phyloP scores from a whole-genome alignment of 1,284 basidiomycete species.

The Boletus coffeatus region DNA sequence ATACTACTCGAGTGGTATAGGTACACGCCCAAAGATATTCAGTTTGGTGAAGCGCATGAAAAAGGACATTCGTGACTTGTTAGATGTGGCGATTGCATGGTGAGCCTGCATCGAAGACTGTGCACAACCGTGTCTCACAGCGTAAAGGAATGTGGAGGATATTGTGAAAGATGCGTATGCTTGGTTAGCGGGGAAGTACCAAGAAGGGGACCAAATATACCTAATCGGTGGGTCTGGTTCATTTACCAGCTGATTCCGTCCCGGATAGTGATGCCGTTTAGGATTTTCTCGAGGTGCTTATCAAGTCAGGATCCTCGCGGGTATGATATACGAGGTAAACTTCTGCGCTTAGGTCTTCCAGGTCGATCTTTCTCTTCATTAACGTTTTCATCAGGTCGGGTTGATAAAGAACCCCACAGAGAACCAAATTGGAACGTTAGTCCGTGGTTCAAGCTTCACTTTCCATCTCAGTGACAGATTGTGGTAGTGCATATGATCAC shows the following conservation, averaged over 20 bases:
- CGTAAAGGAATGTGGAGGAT: conserved; percentile 31
- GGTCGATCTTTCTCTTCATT: background rate
- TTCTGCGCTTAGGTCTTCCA: background rate
- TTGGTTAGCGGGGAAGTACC: conserved; percentile 37
- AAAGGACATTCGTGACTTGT: conserved; percentile 12
- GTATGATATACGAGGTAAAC: conserved; percentile 27
- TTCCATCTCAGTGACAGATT: background rate
- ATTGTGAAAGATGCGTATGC: conserved; percentile 33
- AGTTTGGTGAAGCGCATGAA: conserved; percentile 19
- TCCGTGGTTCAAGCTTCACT: background rate
- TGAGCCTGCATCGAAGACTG: background rate
- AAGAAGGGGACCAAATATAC: conserved; percentile 5
- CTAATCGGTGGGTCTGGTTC: conserved; percentile 25
- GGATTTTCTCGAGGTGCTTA: conserved; percentile 35
- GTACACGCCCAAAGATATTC: conserved; percentile 32
- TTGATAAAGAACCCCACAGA: conserved; percentile 26
- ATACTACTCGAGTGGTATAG: conserved; percentile 40
- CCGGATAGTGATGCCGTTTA: conserved; percentile 3
- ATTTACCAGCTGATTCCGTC: background rate
- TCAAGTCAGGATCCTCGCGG: conserved; percentile 29
- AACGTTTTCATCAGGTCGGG: conserved; percentile 22
- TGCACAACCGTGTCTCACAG: background rate
- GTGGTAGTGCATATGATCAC: conserved; percentile 17
- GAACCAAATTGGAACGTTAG: conserved; percentile 18
- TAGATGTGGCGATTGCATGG: conserved; percentile 26